Conservation (phyloP, 768 basidiomycete genomes). For the Auricularia auricula-judae region DNA sequence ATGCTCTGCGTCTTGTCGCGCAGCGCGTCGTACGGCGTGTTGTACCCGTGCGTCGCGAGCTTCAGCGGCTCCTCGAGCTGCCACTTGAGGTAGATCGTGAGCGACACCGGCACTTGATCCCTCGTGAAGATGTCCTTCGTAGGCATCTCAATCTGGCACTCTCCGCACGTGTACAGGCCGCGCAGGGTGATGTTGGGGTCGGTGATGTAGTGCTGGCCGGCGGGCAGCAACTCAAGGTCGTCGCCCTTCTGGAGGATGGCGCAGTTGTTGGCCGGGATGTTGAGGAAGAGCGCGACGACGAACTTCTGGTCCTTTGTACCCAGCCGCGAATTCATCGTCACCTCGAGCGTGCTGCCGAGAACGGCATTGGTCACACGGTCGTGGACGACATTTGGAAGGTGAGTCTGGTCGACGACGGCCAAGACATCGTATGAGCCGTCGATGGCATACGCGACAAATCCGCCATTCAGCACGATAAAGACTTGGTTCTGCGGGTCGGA, state of each 20-base stretch:
- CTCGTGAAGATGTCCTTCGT: constrained; percentile 83
- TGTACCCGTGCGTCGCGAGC: constrained; percentile 75
- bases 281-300: constrained; percentile 62
- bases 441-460: constrained; percentile 31
- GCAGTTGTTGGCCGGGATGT: constrained; percentile 55
- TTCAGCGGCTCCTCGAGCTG: constrained; percentile 42
- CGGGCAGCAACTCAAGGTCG: constrained; percentile 64
- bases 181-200: constrained; percentile 75
- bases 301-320: constrained; percentile 42
- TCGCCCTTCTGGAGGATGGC: constrained; percentile 60
- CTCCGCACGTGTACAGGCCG: constrained; percentile 69
- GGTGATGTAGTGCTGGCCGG: constrained; percentile 78
- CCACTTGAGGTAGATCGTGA: constrained; percentile 63
- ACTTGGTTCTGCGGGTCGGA: constrained; percentile 42
- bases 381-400: constrained; percentile 44
- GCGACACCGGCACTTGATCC: constrained; percentile 75
- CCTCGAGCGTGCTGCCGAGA: constrained; percentile 48
- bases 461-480: constrained; percentile 49
- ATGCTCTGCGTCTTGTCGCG: constrained; percentile 80
- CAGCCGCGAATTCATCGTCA: constrained; percentile 60
- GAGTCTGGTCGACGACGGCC: constrained; percentile 76
- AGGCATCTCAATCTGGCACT: constrained; percentile 79
- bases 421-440: constrained; percentile 72
- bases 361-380: constrained; percentile 6
- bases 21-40: constrained; percentile 70